These are phyloP conservation scores for Gossypium trilobum DNA, from an alignment of 441 rosid genomes.

Conservation along the genomic window DNA sequence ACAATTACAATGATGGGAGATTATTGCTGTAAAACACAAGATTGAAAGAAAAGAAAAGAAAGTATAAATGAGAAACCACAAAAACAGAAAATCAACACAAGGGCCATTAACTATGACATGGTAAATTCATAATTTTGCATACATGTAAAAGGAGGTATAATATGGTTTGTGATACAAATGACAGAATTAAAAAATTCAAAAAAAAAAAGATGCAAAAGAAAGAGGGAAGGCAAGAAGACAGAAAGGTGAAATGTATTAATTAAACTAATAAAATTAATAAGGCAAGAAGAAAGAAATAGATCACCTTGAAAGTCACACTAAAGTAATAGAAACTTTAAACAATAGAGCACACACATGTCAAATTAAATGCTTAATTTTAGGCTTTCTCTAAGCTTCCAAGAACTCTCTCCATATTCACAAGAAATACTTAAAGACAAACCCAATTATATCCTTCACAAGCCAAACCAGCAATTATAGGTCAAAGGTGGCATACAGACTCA, in stretches of 20 bases:
- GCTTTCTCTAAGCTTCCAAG: neutral
- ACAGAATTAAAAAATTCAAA: neutral
- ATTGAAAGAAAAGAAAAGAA: neutral
- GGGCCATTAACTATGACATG: neutral
- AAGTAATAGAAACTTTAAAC: constrained; percentile 6
- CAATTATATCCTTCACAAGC: neutral
- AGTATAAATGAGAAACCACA: neutral
- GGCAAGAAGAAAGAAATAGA: neutral
- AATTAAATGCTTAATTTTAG: neutral
- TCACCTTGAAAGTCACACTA: neutral
- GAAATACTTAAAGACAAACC: neutral
- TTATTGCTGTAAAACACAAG: neutral
- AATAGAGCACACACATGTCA: neutral
- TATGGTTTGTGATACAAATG: neutral
- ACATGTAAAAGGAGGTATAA: neutral
- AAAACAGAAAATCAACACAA: neutral
- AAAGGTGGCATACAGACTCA: neutral
- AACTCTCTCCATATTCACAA: neutral
- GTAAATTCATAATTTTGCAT: constrained; percentile 2
- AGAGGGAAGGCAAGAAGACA: neutral
- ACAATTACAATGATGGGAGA: neutral
- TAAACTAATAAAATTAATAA: neutral
- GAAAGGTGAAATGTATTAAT: neutral
- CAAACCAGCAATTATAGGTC: neutral
- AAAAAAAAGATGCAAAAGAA: neutral